A percentile compares a stretch with the other conserved stretches of the same genome.
These are phyloP conservation scores for Candida saitoana DNA, from an alignment of 805 yeast genomes.

Conservation along the genomic window DNA sequence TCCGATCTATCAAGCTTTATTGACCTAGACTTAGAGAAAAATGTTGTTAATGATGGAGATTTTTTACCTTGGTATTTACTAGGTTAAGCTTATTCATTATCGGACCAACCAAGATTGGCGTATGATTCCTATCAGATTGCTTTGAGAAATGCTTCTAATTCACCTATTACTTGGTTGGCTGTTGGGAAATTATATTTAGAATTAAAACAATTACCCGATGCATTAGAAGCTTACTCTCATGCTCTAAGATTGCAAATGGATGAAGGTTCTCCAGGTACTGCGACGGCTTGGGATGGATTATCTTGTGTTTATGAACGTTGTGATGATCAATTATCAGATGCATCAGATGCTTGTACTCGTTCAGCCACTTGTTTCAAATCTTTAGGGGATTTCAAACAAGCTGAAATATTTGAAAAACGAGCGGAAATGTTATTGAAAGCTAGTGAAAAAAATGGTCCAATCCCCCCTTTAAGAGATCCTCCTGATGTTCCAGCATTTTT, in stretches of 20 bases:
- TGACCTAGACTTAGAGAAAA: conserved; percentile 22
- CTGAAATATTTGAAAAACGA: conserved; percentile 40
- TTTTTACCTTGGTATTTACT: conserved; percentile 56
- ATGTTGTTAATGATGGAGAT: conserved; percentile 35
- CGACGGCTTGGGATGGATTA: conserved; percentile 64
- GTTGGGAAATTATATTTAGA: conserved; percentile 59
- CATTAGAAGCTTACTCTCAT: conserved; percentile 64
- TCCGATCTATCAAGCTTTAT: conserved; percentile 29
- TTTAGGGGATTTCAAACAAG: conserved; percentile 42
- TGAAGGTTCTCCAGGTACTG: conserved; percentile 44
- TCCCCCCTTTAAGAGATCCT: conserved; percentile 43
- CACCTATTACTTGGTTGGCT: conserved; percentile 64
- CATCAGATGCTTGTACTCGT: conserved; percentile 54
- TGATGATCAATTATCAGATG: conserved; percentile 56
- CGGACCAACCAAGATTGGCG: conserved; percentile 47
- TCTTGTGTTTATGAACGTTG: conserved; percentile 61
- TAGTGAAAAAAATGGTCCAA: conserved; percentile 39
- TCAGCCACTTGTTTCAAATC: conserved; percentile 48
- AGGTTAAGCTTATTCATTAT: conserved; percentile 48
- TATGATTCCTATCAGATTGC: conserved; percentile 56
- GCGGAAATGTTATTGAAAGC: conserved; percentile 42
- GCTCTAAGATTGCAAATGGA: conserved; percentile 52
- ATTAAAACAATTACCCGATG: conserved; percentile 59
- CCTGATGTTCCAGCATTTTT: conserved; percentile 45
- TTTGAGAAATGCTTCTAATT: conserved; percentile 46